Conservation (phyloP, 495 filamentous ascomycete species). For the Immersiella caudata region DNA sequence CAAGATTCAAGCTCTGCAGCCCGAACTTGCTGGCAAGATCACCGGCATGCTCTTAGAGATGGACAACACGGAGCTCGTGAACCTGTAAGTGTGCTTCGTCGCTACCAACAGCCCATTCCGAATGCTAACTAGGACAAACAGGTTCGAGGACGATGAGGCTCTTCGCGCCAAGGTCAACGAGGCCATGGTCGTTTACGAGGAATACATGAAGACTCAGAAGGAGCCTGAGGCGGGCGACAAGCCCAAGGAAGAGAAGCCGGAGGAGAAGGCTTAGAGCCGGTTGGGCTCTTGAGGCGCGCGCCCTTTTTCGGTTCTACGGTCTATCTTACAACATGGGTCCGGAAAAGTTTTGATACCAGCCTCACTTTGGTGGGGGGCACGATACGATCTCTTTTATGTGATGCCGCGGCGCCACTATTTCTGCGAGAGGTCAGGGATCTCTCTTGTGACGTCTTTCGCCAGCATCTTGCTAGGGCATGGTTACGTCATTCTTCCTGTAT, state of each 20-base stretch:
- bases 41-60: conserved; percentile 99
- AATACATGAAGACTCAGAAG: conserved; percentile 86
- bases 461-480: conserved; percentile 38
- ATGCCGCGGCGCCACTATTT: conserved; percentile 26
- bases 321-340: conserved; percentile 40
- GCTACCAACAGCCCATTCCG: background rate
- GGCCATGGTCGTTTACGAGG: conserved; percentile 94
- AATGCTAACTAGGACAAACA: conserved; percentile 46
- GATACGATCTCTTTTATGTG: conserved; percentile 42
- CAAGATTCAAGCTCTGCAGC: conserved; percentile 92
- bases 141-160: conserved; percentile 85
- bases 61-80: conserved; percentile 91
- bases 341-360: conserved; percentile 56
- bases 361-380: conserved; percentile 40
- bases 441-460: conserved; percentile 29
- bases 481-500: conserved; percentile 38
- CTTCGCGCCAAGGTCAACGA: conserved; percentile 95
- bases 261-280: conserved; percentile 56
- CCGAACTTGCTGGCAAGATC: conserved; percentile 96
- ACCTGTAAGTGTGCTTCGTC: conserved; percentile 74
- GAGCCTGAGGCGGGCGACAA: conserved; percentile 46
- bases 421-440: conserved; percentile 27
- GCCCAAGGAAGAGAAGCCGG: conserved; percentile 57
- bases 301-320: conserved; percentile 40
- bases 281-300: conserved; percentile 19